Percentiles rank a stretch among this genome's conserved stretches.
phyloP scores from a whole-genome alignment of 208 protist genomes.

The Acanthamoeba triangularis region DNA sequence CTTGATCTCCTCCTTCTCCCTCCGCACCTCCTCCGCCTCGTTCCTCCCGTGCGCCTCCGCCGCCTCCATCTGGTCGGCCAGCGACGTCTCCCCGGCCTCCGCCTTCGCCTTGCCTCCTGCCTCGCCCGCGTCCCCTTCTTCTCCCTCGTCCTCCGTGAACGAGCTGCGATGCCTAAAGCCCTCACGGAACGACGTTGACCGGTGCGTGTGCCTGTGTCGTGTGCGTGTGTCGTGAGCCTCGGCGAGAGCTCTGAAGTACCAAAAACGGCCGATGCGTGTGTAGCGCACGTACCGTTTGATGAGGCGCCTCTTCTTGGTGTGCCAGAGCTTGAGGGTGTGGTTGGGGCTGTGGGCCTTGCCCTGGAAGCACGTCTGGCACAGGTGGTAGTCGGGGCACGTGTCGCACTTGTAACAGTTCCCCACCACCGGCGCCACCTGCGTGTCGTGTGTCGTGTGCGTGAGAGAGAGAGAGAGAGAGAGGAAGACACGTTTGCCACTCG shows the following conservation, averaged over 20 bases:
- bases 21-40: not conserved
- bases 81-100: not conserved
- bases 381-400: constrained; percentile 39
- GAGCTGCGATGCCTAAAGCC: constrained; percentile 5
- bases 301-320: not conserved
- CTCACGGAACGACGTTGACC: constrained; percentile 26
- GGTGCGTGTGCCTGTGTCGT: not conserved
- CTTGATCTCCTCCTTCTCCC: constrained; percentile 48
- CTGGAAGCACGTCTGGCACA: constrained; percentile 11
- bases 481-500: not conserved
- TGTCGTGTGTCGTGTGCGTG: not conserved
- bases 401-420: constrained; percentile 37
- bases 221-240: not conserved
- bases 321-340: constrained; percentile 27
- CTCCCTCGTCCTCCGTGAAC: not conserved
- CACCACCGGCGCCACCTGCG: constrained; percentile 31
- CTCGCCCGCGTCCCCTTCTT: not conserved
- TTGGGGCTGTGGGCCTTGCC: not conserved
- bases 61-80: not conserved
- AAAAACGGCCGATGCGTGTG: no score
- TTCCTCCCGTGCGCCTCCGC: not conserved
- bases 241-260: no score
- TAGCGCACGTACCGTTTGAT: not conserved
- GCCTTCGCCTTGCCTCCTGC: not conserved
- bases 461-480: not conserved